Evolutionary conservation across 257 asterid genomes (phyloP), one percentile per base, ranked within the genome.

Genomic region (Nicotiana noctiflora): DNA sequence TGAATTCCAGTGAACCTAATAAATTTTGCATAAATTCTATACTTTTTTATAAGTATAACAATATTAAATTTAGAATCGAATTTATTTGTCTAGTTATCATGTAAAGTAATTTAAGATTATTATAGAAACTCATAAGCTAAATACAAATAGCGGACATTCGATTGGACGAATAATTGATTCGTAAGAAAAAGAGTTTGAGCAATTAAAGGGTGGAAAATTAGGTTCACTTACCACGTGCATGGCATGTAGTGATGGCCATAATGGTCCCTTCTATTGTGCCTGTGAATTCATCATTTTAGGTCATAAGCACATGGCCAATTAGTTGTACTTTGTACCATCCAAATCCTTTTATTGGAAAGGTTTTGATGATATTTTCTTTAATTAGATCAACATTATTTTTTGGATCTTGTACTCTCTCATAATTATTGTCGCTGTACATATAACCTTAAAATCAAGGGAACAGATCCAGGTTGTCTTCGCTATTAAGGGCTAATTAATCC

Each of bases 211-310:
- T 66, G 81, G 55, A 57, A 88, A 84, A 82, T 84, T 84, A 88
- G 90, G 92, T 88, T 75, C 84, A 86, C 87, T 68, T 49, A 88
- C 89, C 92, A 89, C 88, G 83, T 86, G 89, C 85, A 80, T 80
- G 78, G 40, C 80, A 59, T 80, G 19, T 70, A 11, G 23, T 70
- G 57, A 70, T 70, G 34, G 34, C 9, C 19, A 40, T 23, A 1
- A 80, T 83, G 53, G 63, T 25, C 77, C 77, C 77, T 64, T 64
- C 82, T 82, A 0, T 40, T 31, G 8, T 31, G 77, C 40, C 68
- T 5, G 14, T 72, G 78, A 46, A 85, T 83, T 76, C 78, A 72
- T 77, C 80, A 84, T 63, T 32, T 51, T 72, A 72, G 74, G 57
- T 74, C 86, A 31, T 31, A 31, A 23, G 82, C 89, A 85, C 87